phyloP scores from a whole-genome alignment of 208 protist genomes.

The Trypanosoma mega region DNA sequence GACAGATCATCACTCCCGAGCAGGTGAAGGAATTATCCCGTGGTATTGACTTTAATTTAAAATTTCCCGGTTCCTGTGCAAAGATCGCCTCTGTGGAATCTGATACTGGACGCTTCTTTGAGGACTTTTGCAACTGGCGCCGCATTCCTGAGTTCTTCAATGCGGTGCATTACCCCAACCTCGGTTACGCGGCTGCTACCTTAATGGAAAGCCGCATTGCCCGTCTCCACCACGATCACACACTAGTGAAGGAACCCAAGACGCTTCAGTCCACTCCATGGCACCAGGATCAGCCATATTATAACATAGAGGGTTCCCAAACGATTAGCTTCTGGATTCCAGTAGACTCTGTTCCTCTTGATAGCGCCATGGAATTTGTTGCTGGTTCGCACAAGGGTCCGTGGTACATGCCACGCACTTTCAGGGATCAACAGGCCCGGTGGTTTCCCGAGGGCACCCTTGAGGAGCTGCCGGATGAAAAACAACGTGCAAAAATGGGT shows the following conservation, averaged over 20 bases:
- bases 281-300: constrained; percentile 56
- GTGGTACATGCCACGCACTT: constrained; percentile 44
- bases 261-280: constrained; percentile 39
- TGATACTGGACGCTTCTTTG: constrained; percentile 46
- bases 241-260: constrained; percentile 46
- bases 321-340: constrained; percentile 52
- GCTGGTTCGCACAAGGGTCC: constrained; percentile 38
- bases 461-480: constrained; percentile 39
- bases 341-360: constrained; percentile 33
- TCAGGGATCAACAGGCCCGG: constrained; percentile 47
- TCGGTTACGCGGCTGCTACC: constrained; percentile 29
- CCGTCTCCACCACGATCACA: constrained; percentile 46
- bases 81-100: constrained; percentile 39
- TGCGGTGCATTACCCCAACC: constrained; percentile 35
- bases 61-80: constrained; percentile 26
- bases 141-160: constrained; percentile 42
- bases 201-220: constrained; percentile 32
- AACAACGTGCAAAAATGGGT: constrained; percentile 24
- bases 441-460: constrained; percentile 43
- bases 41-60: constrained; percentile 33
- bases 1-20: not conserved
- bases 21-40: constrained; percentile 31
- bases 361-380: constrained; percentile 49
- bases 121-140: constrained; percentile 52
- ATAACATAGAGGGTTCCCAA: constrained; percentile 51